Conservation (phyloP, 768 basidiomycete genomes). For the Rhodosporidiobolus sp. region DNA sequence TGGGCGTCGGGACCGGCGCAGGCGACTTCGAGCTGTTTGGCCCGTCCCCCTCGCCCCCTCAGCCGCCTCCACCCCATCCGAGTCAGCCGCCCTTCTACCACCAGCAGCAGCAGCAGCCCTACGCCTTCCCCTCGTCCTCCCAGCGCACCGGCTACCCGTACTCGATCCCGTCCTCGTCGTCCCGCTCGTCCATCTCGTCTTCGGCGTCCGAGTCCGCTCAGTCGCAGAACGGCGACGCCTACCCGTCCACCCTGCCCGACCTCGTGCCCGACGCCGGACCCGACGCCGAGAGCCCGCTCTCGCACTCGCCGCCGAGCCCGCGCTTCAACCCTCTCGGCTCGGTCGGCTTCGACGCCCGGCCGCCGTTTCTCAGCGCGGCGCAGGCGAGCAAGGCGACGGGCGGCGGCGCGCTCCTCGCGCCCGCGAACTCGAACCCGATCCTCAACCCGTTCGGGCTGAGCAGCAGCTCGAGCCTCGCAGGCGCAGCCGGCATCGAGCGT, state of each 20-base stretch:
- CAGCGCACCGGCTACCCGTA: background rate
- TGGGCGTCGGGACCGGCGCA: too few species aligned
- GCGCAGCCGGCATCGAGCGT: conserved; percentile 12
- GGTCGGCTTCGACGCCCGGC: background rate
- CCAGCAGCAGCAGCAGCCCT: too few species aligned
- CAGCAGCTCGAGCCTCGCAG: background rate
- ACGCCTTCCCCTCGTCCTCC: too few species aligned
- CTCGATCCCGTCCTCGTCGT: conserved; percentile 4
- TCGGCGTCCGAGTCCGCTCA: background rate
- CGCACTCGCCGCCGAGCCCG: conserved; percentile 6
- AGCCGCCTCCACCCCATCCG: too few species aligned
- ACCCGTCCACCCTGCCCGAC: conserved; percentile 18
- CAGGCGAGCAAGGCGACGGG: background rate
- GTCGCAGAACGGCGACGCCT: background rate
- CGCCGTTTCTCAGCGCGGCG: background rate
- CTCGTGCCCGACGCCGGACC: conserved; percentile 25
- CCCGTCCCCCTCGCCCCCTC: too few species aligned
- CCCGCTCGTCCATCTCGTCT: background rate
- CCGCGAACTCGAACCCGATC: background rate
- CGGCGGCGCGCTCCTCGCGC: background rate
- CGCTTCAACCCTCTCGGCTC: background rate
- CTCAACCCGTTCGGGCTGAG: background rate
- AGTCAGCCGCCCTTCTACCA: too few species aligned
- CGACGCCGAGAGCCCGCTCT: background rate
- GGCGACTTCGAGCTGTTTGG: too few species aligned